Base-by-base conservation (phyloP, 441 rosid genomes). In the Populus tomentosa region DNA sequence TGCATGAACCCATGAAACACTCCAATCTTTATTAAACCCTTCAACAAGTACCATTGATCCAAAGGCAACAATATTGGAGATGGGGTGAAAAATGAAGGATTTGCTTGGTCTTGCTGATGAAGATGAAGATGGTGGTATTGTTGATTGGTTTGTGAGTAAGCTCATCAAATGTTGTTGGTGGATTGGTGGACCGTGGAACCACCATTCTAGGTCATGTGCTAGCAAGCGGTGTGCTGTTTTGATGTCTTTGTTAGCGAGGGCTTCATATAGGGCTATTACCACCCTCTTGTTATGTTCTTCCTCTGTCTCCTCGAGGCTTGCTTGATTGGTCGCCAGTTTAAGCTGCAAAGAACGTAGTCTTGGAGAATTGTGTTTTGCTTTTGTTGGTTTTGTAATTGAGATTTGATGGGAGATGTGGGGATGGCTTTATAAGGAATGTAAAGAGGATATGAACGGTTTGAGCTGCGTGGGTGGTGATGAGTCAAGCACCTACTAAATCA, bases 1-100 rank as follows among this genome's bases (percentile, higher is more conserved):
- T 10, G 96, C 96, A 83, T 90, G 96, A 38, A 85, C 86, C 96
- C 96, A 91, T 6, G 91, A 88, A 28, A 85, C 82, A 0, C 84
- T 82, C 53, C 82, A 82, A 24, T 71, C 67, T 16, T 75, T 72
- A 72, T 86, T 87, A 80, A 83, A 80, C 77, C 94, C 97, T 73
- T 92, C 94, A 13, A 87, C 90, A 71, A 92, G 82, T 3, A 92
- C 89, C 68, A 86, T 86, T 30, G 93, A 78, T 16, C 90, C 94
- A 6, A 89, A 82, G 36, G 88, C 74, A 38, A 75, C 71, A 38
- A 78, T 53, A 53, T 53, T 53, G 1, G 82, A 78, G 64, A 24
- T 56, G 4, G 84, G 86, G 50, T 66, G 24, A 69, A 87, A 87
- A 2, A 14, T 7, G 82, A 87, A 80, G 70, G 67, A 10, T 5